Evolutionary conservation across 768 basidiomycete species (phyloP), one percentile per base, ranked within the genome.

Genomic region (Lentinula boryana): DNA sequence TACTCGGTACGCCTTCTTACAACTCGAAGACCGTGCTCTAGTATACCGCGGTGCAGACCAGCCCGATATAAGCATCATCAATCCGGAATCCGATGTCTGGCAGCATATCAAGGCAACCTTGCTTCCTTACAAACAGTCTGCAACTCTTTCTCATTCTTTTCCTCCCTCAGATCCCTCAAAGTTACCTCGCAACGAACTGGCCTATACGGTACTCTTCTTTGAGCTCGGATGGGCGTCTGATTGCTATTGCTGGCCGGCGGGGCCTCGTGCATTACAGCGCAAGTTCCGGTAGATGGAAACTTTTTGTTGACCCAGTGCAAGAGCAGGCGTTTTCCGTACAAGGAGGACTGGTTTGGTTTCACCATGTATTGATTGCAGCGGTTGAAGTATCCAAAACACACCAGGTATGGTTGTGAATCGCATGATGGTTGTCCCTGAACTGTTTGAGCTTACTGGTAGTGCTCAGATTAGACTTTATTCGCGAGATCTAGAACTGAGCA

Each of bases 1-100:
- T 69, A 94, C 95, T 7, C 87, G 92, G 65, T 96, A 96, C 69
- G 95, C 93, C 1, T 96, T 96, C 74, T 78, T 98, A 43, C 94
- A 96, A 74, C 85, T 95, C 84, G 95, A 98, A 67, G 96, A 98
- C 67, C 85, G 93, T 44, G 90, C 91, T 2, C 80, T 97, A 0
- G 86, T 98, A 15, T 99, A 98, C 71, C 84, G 96, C 58, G 95
- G 96, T 13, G 93, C 95, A 32, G 96, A 98, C 71, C 95, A 98
- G 70, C 95, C 96, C 5, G 95, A 98, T 70, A 89, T 97, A 88
- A 96, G 93, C 69, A 88, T 99, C 60, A 97, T 98, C 68, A 98
- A 98, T 69, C 95, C 95, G 15, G 95, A 96, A 70, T 93, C 93
- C 3, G 95, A 98, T 68, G 95, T 98, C 16, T 98, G 96, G 95